Evolutionary conservation across 805 yeast genomes (phyloP).

Genomic region (Teunomyces kruisii): DNA sequence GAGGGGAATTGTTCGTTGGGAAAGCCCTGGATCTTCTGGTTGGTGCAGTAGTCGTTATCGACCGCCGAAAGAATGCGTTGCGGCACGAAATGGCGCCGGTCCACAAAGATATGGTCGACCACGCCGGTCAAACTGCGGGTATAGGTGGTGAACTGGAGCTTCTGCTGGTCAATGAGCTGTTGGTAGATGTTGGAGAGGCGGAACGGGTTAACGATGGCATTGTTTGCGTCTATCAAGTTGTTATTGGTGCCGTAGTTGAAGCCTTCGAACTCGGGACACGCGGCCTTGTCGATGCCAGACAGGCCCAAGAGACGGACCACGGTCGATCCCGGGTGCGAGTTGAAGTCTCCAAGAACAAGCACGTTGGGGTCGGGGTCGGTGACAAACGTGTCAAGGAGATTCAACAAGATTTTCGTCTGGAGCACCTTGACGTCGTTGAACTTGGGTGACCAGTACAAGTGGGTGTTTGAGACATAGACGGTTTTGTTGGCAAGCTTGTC

Average conservation of each 20-base stretch:
- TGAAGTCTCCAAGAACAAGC: conserved; percentile 94
- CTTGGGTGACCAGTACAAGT: conserved; percentile 98
- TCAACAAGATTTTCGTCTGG: conserved; percentile 89
- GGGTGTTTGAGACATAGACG: conserved; percentile 81
- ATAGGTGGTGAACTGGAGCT: conserved; percentile 90
- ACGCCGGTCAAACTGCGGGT: conserved; percentile 91
- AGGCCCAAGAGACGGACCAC: conserved; percentile 69
- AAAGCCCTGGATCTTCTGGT: conserved; percentile 73
- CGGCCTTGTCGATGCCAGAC: conserved; percentile 72
- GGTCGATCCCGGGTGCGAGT: conserved; percentile 83
- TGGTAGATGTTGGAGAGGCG: conserved; percentile 1
- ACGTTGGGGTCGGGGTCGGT: conserved; percentile 49
- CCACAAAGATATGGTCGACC: conserved; percentile 90
- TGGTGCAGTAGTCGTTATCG: conserved; percentile 74
- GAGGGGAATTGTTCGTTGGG: conserved; percentile 94
- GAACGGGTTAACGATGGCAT: conserved; percentile 47
- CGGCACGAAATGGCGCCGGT: conserved; percentile 70
- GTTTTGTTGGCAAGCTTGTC: conserved; percentile 70
- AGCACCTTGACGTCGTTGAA: conserved; percentile 94
- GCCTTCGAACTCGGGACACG: conserved; percentile 79
- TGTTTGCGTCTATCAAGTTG: conserved; percentile 81
- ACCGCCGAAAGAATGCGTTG: conserved; percentile 86
- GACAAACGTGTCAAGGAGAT: conserved; percentile 71
- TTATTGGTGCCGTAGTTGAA: conserved; percentile 91
- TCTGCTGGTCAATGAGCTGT: conserved; percentile 35